Conservation (phyloP, 2,329 filamentous ascomycete genomes). For the Paracoccidioides brasiliensis region DNA sequence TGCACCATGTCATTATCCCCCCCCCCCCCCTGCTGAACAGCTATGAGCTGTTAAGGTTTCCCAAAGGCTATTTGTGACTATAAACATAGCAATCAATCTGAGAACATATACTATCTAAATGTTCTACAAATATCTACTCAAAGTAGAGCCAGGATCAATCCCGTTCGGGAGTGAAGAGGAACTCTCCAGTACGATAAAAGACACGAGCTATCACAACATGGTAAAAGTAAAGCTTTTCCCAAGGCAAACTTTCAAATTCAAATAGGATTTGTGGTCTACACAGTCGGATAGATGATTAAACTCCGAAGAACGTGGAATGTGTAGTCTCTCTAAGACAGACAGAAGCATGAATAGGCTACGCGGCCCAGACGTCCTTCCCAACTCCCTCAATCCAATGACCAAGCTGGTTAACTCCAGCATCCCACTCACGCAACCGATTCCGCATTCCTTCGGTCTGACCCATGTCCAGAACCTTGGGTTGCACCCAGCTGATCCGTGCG, state of each 20-base stretch:
- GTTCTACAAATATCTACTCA: no score
- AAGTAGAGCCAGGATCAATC: background rate
- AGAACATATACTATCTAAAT: no score
- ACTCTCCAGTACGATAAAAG: background rate
- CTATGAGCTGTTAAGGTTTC: no score
- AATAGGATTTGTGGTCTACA: background rate
- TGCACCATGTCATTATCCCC: no score
- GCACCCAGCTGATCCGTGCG: conserved; percentile 95
- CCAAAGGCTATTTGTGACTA: no score
- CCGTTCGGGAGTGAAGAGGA: background rate
- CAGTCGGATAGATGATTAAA: background rate
- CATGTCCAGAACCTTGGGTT: conserved; percentile 95
- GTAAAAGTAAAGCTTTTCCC: background rate
- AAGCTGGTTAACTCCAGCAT: conserved; percentile 85
- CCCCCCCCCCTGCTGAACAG: no score
- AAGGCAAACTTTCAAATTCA: background rate
- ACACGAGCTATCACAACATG: background rate
- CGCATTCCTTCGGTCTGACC: conserved; percentile 91
- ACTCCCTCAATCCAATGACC: conserved; percentile 94
- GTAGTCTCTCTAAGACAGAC: background rate
- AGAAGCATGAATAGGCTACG: conserved; percentile 35
- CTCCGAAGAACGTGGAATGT: background rate
- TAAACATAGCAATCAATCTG: no score
- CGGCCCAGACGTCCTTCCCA: conserved; percentile 92
- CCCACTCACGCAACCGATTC: conserved; percentile 79